A percentile compares a stretch with the other conserved stretches of the same genome.
phyloP scores from a whole-genome alignment of 495 filamentous ascomycete species.

The Annulohypoxylon moriforme region DNA sequence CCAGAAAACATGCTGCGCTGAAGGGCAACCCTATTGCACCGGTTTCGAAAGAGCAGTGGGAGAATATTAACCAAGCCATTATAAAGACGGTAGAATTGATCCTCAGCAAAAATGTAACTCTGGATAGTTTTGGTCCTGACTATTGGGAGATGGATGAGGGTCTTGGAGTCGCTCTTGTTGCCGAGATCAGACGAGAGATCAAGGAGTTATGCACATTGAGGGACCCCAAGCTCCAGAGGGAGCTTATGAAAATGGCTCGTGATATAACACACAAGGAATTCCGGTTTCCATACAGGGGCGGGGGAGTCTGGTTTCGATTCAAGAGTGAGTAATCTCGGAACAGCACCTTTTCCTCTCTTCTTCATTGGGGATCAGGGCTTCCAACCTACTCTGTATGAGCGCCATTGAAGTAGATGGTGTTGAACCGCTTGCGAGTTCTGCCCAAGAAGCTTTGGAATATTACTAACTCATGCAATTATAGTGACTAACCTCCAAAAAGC shows the following conservation, averaged over 20 bases:
- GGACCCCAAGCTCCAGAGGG: constrained; percentile 21
- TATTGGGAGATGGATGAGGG: constrained; percentile 28
- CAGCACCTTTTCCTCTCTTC: too few relatives aligned
- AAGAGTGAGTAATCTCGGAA: constrained; percentile 7
- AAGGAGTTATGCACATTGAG: constrained; percentile 17
- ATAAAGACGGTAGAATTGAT: constrained; percentile 24
- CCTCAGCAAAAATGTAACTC: not conserved
- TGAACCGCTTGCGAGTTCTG: too few relatives aligned
- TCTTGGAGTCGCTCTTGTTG: constrained; percentile 25
- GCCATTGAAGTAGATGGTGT: too few relatives aligned
- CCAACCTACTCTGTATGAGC: too few relatives aligned
- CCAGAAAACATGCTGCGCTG: constrained; percentile 30
- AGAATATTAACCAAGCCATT: constrained; percentile 38
- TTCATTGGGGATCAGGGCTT: too few relatives aligned
- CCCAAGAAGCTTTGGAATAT: not conserved
- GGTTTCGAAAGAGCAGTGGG: constrained; percentile 17
- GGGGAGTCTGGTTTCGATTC: constrained; percentile 27
- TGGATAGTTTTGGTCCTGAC: constrained; percentile 28
- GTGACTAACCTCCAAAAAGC: constrained; percentile 26
- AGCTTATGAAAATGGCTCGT: constrained; percentile 10
- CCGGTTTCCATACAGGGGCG: constrained; percentile 8
- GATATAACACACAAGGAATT: constrained; percentile 19
- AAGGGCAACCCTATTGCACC: not conserved
- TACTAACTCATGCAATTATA: not conserved
- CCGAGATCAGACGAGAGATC: constrained; percentile 22